phyloP scores from a whole-genome alignment of 768 basidiomycete species.

The Phylloporus arenicola region DNA sequence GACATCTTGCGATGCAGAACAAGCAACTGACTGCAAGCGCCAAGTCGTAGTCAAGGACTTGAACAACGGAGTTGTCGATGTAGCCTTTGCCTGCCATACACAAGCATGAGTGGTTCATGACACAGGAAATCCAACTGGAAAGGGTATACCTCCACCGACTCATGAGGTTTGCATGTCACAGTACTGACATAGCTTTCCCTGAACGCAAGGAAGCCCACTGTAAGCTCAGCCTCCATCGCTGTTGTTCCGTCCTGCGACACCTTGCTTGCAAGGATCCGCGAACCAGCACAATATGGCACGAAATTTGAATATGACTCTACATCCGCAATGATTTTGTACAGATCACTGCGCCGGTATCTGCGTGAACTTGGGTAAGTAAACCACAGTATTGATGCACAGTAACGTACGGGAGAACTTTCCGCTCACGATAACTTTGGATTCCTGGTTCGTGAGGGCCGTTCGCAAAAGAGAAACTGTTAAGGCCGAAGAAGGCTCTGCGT shows the following conservation, averaged over 20 bases:
- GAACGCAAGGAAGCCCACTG: constrained; percentile 83
- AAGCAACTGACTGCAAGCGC: constrained; percentile 60
- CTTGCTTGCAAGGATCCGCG: constrained; percentile 49
- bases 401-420: constrained; percentile 83
- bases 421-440: constrained; percentile 69
- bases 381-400: constrained; percentile 1
- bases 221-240: constrained; percentile 77
- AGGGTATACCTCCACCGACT: constrained; percentile 61
- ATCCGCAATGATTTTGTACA: constrained; percentile 85
- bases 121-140: constrained; percentile 1
- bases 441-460: constrained; percentile 33
- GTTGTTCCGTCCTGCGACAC: constrained; percentile 30
- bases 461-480: constrained; percentile 46
- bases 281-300: constrained; percentile 81
- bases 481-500: constrained; percentile 41
- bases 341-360: constrained; percentile 73
- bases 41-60: constrained; percentile 65
- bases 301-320: constrained; percentile 82
- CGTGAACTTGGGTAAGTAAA: constrained; percentile 9
- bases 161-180: constrained; percentile 74
- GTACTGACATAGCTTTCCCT: constrained; percentile 82
- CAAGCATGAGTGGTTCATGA: constrained; percentile 6
- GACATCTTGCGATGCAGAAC: constrained; percentile 6
- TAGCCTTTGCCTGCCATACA: constrained; percentile 55
- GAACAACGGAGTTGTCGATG: constrained; percentile 69